phyloP scores from a whole-genome alignment of 2,329 filamentous ascomycete species.

The Madurella fahalii region DNA sequence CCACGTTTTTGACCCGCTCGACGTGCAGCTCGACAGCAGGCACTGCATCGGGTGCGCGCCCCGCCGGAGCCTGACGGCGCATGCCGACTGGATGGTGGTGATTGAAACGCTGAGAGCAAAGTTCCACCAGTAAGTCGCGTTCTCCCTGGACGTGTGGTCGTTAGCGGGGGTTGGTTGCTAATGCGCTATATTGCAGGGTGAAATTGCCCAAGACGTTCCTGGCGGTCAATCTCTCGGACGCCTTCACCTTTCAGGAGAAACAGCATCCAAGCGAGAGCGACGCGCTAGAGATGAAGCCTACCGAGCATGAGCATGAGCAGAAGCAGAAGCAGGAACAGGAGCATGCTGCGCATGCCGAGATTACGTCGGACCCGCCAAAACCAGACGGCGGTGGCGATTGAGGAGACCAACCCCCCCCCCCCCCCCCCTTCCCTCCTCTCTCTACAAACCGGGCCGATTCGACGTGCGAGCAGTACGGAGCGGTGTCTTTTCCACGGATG shows the following conservation, averaged over 20 bases:
- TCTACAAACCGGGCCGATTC: background rate
- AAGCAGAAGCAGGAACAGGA: background rate
- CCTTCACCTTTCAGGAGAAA: constrained; percentile 57
- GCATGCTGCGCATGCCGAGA: background rate
- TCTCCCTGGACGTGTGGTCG: background rate
- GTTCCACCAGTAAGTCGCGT: constrained; percentile 74
- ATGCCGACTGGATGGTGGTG: constrained; percentile 95
- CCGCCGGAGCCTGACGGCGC: constrained; percentile 81
- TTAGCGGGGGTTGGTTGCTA: background rate
- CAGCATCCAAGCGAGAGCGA: constrained; percentile 40
- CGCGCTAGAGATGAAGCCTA: constrained; percentile 44
- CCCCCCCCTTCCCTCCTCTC: too few species aligned
- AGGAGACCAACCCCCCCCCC: background rate
- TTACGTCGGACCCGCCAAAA: constrained; percentile 1
- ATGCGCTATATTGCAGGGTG: constrained; percentile 43
- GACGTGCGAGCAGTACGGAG: background rate
- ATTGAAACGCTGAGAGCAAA: constrained; percentile 92
- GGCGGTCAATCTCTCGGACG: constrained; percentile 60
- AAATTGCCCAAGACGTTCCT: constrained; percentile 64
- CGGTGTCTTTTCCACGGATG: background rate
- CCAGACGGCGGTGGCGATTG: constrained; percentile 1
- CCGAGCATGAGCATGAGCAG: constrained; percentile 16
- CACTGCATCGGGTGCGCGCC: constrained; percentile 95
- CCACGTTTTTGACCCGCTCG: constrained; percentile 91
- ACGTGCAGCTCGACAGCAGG: constrained; percentile 92